phyloP scores from a whole-genome alignment of 2,329 filamentous ascomycete species.

The Exophiala mesophila region DNA sequence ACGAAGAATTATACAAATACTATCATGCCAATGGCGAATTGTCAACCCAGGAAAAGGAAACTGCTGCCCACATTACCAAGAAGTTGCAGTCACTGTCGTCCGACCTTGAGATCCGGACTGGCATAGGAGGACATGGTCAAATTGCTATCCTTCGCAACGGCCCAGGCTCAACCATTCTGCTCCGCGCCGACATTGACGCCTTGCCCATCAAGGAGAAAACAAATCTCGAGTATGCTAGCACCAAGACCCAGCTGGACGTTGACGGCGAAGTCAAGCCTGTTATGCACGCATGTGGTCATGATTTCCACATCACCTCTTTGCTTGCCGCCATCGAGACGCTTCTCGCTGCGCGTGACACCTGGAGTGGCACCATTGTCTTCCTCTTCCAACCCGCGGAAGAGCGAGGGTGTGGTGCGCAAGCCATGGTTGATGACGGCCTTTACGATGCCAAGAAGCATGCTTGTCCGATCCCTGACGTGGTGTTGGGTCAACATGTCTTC shows the following conservation, averaged over 20 bases:
- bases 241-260: conserved; percentile 41
- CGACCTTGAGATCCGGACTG: conserved; percentile 35
- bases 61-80: conserved; percentile 44
- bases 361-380: conserved; percentile 60
- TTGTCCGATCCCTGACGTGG: conserved; percentile 51
- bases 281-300: conserved; percentile 59
- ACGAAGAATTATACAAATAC: conserved; percentile 54
- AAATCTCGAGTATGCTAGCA: conserved; percentile 45
- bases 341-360: conserved; percentile 39
- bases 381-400: conserved; percentile 67
- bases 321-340: conserved; percentile 52
- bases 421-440: conserved; percentile 58
- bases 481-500: conserved; percentile 56
- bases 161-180: conserved; percentile 40
- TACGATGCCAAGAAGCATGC: conserved; percentile 35
- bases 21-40: conserved; percentile 58
- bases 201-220: conserved; percentile 47
- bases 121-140: conserved; percentile 45
- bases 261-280: conserved; percentile 50
- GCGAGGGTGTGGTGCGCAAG: conserved; percentile 55
- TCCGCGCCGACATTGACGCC: conserved; percentile 48
- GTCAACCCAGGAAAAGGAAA: conserved; percentile 52
- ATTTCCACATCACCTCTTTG: conserved; percentile 56
- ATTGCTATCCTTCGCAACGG: conserved; percentile 42
- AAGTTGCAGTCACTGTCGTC: conserved; percentile 34